phyloP scores from a whole-genome alignment of 2,329 filamentous ascomycete genomes.

The Fusarium avenaceum region DNA sequence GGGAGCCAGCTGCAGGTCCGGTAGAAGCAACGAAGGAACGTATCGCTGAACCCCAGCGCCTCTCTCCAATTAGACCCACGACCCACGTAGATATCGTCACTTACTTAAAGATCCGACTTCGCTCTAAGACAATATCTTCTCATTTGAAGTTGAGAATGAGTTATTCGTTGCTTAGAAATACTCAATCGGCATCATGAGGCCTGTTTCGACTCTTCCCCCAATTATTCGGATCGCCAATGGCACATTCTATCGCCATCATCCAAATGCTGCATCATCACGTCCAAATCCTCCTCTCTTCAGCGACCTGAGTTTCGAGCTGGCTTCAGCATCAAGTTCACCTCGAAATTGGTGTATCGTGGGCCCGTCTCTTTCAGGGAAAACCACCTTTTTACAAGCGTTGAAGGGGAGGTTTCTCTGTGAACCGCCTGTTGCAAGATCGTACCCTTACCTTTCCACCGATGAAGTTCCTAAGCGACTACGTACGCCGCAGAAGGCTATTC shows the following conservation, averaged over 20 bases:
- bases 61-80: constrained; percentile 24
- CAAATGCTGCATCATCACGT: constrained; percentile 63
- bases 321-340: constrained; percentile 63
- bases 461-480: constrained; percentile 69
- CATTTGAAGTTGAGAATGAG: constrained; percentile 24
- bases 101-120: constrained; percentile 41
- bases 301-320: constrained; percentile 77
- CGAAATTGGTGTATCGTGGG: constrained; percentile 89
- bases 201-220: constrained; percentile 60
- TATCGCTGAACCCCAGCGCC: constrained; percentile 27
- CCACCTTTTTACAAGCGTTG: constrained; percentile 84
- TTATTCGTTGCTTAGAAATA: background rate
- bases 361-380: constrained; percentile 82
- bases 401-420: constrained; percentile 80
- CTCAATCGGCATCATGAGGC: constrained; percentile 54
- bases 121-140: constrained; percentile 11
- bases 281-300: constrained; percentile 81
- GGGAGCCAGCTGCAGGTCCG: constrained; percentile 1
- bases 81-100: constrained; percentile 37
- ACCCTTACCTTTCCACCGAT: constrained; percentile 79
- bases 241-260: constrained; percentile 86
- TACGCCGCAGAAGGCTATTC: constrained; percentile 76
- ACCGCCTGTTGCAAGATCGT: constrained; percentile 81
- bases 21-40: constrained; percentile 36
- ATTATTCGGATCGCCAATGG: constrained; percentile 81